Conservation (phyloP, 1,284 basidiomycete genomes). For the Wallemia mellicola region DNA sequence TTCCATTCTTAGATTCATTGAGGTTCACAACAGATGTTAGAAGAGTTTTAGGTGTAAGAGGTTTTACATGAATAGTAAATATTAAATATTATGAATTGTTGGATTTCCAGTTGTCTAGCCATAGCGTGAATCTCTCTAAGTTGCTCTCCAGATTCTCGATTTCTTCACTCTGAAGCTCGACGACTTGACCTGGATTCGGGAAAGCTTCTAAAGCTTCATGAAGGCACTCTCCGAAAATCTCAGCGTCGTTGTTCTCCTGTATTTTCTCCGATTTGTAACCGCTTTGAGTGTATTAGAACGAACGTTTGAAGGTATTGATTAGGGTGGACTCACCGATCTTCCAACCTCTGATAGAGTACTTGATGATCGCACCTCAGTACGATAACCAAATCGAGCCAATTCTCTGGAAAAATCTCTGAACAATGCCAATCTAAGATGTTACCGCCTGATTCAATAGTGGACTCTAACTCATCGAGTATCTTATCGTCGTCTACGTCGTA, state of each 20-base stretch:
- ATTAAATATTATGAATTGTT: not conserved
- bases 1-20: conserved; percentile 80
- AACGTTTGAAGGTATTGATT: not conserved
- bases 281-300: conserved; percentile 19
- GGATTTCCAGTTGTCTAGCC: conserved; percentile 45
- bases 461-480: conserved; percentile 69
- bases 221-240: conserved; percentile 21
- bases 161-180: conserved; percentile 52
- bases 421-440: conserved; percentile 93
- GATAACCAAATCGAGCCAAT: conserved; percentile 91
- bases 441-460: conserved; percentile 32
- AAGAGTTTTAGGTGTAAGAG: conserved; percentile 49
- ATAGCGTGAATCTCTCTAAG: conserved; percentile 47
- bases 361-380: conserved; percentile 73
- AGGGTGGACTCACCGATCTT: conserved; percentile 34
- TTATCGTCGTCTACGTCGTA: conserved; percentile 89
- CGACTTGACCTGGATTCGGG: conserved; percentile 19
- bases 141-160: conserved; percentile 62
- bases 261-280: conserved; percentile 75
- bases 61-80: conserved; percentile 8
- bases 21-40: conserved; percentile 88
- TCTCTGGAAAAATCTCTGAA: conserved; percentile 74
- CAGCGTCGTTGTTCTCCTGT: conserved; percentile 88
- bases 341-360: conserved; percentile 70
- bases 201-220: not conserved